phyloP scores from a whole-genome alignment of 805 yeast genomes.

The Naumovozyma baii region DNA sequence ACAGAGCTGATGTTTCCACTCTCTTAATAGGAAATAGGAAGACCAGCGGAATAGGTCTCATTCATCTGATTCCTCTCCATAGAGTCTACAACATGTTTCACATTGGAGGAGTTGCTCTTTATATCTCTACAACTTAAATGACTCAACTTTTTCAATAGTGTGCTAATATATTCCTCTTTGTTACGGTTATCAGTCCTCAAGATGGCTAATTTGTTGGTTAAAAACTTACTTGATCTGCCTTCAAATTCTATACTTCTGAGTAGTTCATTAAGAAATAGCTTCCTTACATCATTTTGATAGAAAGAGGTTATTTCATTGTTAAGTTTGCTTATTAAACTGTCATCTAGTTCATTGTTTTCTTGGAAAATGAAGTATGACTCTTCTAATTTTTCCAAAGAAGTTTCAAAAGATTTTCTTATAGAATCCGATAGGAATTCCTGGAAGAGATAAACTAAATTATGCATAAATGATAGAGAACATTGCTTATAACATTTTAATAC shows the following conservation, averaged over 20 bases:
- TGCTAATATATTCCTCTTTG: background rate
- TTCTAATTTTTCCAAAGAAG: slow-evolving; percentile 1
- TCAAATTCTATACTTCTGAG: background rate
- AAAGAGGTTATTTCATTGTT: background rate
- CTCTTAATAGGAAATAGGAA: no score
- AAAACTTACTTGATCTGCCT: background rate
- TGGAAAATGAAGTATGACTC: background rate
- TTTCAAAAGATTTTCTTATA: slow-evolving; percentile 1
- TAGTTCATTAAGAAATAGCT: background rate
- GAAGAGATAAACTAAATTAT: background rate
- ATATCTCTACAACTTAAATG: no score
- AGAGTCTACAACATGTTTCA: no score
- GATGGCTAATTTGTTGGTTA: background rate
- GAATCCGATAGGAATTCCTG: slow-evolving; percentile 1
- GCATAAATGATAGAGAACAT: slow-evolving; percentile 4
- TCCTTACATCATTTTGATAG: background rate
- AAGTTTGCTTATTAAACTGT: background rate
- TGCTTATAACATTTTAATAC: slow-evolving; percentile 4
- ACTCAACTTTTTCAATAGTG: background rate
- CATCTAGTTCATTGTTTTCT: background rate
- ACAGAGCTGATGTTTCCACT: no score
- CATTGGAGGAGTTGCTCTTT: no score
- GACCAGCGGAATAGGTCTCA: no score
- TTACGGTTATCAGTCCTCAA: background rate
- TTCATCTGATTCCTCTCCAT: no score